Conservation (phyloP, 129 eudicot genomes). For the Helianthus tuberosus region DNA sequence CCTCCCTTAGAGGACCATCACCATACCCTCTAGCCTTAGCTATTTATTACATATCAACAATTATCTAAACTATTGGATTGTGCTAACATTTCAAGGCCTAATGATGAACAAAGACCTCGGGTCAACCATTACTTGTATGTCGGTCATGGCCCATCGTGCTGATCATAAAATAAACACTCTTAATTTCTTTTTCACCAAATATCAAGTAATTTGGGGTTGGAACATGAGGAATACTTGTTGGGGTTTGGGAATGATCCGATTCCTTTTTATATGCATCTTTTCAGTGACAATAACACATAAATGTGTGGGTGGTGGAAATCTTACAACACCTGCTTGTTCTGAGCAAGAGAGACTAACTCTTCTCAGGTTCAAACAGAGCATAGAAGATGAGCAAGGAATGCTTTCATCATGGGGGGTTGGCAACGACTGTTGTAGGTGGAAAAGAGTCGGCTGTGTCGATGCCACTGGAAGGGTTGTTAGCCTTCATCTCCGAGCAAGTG, state of each 20-base stretch:
- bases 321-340: not conserved
- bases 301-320: not conserved
- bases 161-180: no score
- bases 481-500: conserved; percentile 26
- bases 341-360: conserved; percentile 31
- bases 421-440: conserved; percentile 23
- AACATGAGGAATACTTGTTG: not conserved
- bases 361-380: conserved; percentile 19
- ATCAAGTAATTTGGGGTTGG: no score
- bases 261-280: not conserved
- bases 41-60: no score
- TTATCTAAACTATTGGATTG: no score
- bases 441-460: conserved; percentile 9
- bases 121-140: no score
- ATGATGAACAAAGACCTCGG: no score
- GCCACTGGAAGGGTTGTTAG: not conserved
- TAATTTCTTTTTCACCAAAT: no score
- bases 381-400: not conserved
- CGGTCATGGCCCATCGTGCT: no score
- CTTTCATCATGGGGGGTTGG: conserved; percentile 34
- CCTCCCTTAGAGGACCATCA: no score
- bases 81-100: no score
- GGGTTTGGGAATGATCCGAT: not conserved
- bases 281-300: not conserved
- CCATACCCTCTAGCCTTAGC: no score